Conservation (phyloP, 2,329 filamentous ascomycete genomes). For the Ceratocystis huliohia region DNA sequence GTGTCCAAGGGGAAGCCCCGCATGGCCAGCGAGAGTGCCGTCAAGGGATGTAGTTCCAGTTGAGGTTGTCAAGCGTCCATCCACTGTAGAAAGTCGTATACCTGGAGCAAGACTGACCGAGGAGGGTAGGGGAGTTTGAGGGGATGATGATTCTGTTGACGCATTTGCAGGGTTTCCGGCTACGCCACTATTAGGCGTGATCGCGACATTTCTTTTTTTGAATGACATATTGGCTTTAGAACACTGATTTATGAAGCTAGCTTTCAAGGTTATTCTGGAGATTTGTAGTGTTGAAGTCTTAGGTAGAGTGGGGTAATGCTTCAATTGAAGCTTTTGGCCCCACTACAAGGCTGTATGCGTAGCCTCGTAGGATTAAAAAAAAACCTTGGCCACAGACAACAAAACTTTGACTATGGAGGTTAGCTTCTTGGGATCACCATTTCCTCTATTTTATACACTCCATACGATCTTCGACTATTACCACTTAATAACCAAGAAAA, state of each 20-base stretch:
- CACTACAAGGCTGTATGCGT: slow-evolving; percentile 17
- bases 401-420: neutral
- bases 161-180: slow-evolving; percentile 22
- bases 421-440: neutral
- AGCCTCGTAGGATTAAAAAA: neutral
- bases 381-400: neutral
- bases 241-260: neutral
- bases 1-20: slow-evolving; percentile 69
- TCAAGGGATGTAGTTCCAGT: slow-evolving; percentile 83
- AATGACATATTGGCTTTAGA: slow-evolving; percentile 40
- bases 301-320: slow-evolving; percentile 11
- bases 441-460: neutral
- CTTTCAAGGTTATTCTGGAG: neutral
- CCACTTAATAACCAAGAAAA: neutral
- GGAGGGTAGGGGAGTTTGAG: slow-evolving; percentile 27
- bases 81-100: slow-evolving; percentile 73
- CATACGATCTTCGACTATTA: neutral
- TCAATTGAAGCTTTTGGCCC: slow-evolving; percentile 5
- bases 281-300: neutral
- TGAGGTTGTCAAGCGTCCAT: slow-evolving; percentile 78
- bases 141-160: slow-evolving; percentile 26
- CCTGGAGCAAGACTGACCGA: slow-evolving; percentile 27
- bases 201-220: slow-evolving; percentile 43
- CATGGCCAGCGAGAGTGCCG: slow-evolving; percentile 70
- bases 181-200: slow-evolving; percentile 28